These are phyloP conservation scores for Turnera subulata DNA, from an alignment of 345 rosid genomes.

Conservation along the genomic window DNA sequence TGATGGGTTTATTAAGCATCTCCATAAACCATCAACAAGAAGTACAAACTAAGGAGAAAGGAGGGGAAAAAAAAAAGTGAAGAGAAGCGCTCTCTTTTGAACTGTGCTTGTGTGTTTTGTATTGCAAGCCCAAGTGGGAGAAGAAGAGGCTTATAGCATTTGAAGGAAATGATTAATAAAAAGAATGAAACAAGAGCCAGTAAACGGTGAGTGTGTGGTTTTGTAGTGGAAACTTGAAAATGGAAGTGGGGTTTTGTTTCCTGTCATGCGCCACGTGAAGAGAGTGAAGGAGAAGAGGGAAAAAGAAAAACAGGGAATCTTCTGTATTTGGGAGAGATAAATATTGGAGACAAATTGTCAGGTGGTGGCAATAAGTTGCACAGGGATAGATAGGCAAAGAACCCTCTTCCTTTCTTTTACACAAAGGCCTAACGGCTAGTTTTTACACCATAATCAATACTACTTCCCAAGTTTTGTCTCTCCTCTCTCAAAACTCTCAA, in stretches of 20 bases:
- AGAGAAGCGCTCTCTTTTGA: neutral
- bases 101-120: no score
- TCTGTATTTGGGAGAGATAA: conserved; percentile 27
- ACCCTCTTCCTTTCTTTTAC: neutral
- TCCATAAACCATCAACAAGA: conserved; percentile 1
- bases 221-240: conserved; percentile 25
- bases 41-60: neutral
- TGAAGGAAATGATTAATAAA: neutral
- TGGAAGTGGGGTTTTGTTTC: conserved; percentile 16
- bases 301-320: conserved; percentile 36
- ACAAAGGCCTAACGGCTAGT: conserved; percentile 19
- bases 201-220: conserved; percentile 27
- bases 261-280: conserved; percentile 40
- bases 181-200: conserved; percentile 31
- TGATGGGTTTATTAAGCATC: no score
- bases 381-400: neutral
- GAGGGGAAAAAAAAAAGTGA: neutral
- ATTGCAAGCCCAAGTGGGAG: no score
- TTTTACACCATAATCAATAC: neutral
- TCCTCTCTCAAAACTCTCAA: conserved; percentile 3
- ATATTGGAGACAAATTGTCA: conserved; percentile 19
- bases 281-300: conserved; percentile 27
- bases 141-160: no score
- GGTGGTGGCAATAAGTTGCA: conserved; percentile 21
- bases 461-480: conserved; percentile 3